Base-by-base conservation (phyloP, 768 basidiomycete genomes). In the Hericium rajendrae region DNA sequence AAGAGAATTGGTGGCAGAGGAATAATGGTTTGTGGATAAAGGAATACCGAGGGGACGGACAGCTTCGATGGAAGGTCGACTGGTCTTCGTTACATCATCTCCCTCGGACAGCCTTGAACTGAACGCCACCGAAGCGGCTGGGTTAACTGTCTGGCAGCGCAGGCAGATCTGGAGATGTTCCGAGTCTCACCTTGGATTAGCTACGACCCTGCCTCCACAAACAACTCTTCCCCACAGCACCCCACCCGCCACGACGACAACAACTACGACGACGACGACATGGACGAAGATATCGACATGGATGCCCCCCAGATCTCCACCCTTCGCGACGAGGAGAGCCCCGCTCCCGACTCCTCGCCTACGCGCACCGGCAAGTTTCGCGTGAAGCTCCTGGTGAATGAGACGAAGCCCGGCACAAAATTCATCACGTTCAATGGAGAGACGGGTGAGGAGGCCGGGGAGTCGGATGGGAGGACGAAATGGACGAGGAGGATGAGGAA, bases 271-370 rank as follows among this genome's bases (percentile, higher is more conserved):
- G 43, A 20, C 15, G n/a, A n/a, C n/a, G 24, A 51, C 15, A 57
- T 52, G 38, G 70, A 74, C 58, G 71, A 75, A 51, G 75, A 78
- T 56, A 64, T 75, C n/a, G 74, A 76, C 46, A 88, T 90, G 86
- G 89, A 90, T 40, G 86, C 88, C 38, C 89, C 89, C 39, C 83
- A 83, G 62, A 91, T 91, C 55, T 91, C 88, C 24, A 91, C 84
- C 28, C 78, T 91, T 38, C 76, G 75, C 38, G 86, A 89, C 51
- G 88, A 90, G 59, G 78, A 78, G 11, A 86, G 87, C 51, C 84
- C 88, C 15, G 85, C 84, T 3, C 69, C 72, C 9, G 62, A 66
- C 62, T 69, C 54, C 50, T 70, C 67, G 15, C 61, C 63, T 13
- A 62, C 59, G 12, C 57, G 66, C 37, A 68, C 71, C 1, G 62